Evolutionary conservation across 2,329 filamentous ascomycete genomes (phyloP), one percentile per base, ranked within the genome.

Genomic region (Colletotrichum australisinense): DNA sequence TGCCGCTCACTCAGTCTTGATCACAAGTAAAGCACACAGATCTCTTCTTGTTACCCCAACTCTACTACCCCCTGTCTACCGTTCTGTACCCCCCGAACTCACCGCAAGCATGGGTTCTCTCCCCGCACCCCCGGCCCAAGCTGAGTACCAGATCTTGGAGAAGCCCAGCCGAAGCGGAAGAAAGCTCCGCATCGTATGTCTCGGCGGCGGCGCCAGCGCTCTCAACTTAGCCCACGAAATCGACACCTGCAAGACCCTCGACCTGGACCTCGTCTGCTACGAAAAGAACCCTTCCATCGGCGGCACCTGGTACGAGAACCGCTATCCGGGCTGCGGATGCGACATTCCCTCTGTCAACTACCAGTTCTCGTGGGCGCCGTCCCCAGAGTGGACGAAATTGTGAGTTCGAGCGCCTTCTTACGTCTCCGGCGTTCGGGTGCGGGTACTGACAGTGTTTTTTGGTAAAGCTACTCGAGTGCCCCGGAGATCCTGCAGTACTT

Each of bases 191-290:
- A 76, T 81, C 67, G 75, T 80, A 30, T 77, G 76, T 52, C 74
- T 80, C 19, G 79, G 79, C n/a, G 79, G 77, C 65, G 79, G 79
- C 58, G 78, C 77, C 62, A 79, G 78, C 62, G 79, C 77, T 0
- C 73, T 81, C 32, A 80, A 79, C 70, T 63, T 81, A 30, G 76
- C 76, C 22, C 77, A 78, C 22, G 76, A 78, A 62, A 55, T 79
- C 24, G 65, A 71, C 68, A 73, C 14, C 11, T 70, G 67, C 55
- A 76, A 75, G 49, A 55, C 62, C 2, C 72, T 78, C 9, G 74
- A 78, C 56, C 63, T 78, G 19, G 76, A 78, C 26, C 64, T 78
- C 4, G 75, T 77, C 28, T 76, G 75, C 65, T 80, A 80, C 69
- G 79, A 80, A 28, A 79, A 79, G 76, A 80, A 80, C 63, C 42